phyloP scores from a whole-genome alignment of 108 stramenopile genomes.

The Skeletonema grethae region DNA sequence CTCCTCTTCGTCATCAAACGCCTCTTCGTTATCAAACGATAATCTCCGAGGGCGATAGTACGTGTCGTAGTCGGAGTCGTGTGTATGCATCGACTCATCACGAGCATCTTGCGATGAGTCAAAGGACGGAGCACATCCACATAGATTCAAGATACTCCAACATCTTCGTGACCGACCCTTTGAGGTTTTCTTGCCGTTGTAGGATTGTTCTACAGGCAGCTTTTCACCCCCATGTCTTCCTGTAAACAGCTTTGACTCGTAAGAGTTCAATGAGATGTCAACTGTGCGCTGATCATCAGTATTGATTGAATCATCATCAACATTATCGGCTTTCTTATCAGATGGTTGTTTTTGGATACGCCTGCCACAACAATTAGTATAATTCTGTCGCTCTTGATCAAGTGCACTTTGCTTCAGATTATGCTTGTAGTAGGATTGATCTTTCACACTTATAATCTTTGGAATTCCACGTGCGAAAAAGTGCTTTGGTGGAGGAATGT shows the following conservation, averaged over 20 bases:
- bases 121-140: neutral
- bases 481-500: conserved; percentile 41
- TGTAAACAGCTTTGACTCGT: neutral
- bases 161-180: neutral
- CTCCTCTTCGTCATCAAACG: neutral
- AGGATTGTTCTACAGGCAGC: neutral
- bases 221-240: neutral
- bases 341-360: neutral
- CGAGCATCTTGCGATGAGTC: neutral
- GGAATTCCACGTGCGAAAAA: conserved; percentile 35
- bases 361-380: neutral
- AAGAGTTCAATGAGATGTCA: neutral
- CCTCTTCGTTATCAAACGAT: neutral
- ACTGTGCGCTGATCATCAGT: conserved; percentile 1
- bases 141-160: neutral
- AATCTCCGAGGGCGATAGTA: neutral
- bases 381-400: neutral
- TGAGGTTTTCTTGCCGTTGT: neutral
- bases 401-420: conserved; percentile 35
- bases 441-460: conserved; percentile 21
- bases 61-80: neutral
- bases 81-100: neutral
- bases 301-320: neutral
- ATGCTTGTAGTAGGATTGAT: conserved; percentile 29
- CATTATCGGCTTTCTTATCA: neutral